phyloP scores from a whole-genome alignment of 1,139 yeast genomes.

The Saccharomyces hybrid region DNA sequence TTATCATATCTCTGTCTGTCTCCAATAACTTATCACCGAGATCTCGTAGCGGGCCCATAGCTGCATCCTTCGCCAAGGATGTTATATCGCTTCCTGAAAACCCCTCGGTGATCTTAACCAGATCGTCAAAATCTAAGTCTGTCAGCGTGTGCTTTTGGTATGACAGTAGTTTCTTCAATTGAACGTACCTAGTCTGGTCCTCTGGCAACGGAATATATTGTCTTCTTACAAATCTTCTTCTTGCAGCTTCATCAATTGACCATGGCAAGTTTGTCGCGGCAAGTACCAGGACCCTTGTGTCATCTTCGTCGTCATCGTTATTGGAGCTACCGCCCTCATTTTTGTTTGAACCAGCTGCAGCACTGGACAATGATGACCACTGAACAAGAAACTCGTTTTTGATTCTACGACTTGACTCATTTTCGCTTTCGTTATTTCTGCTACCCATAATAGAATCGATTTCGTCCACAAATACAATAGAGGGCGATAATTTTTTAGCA shows the following conservation, averaged over 20 bases:
- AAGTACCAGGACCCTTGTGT: slow-evolving; percentile 73
- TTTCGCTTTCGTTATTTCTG: slow-evolving; percentile 67
- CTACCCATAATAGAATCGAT: slow-evolving; percentile 85
- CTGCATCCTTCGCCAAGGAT: slow-evolving; percentile 93
- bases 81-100: slow-evolving; percentile 93
- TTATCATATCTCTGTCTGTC: slow-evolving; percentile 78
- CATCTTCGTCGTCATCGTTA: slow-evolving; percentile 41
- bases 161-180: slow-evolving; percentile 58
- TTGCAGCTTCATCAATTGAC: slow-evolving; percentile 97
- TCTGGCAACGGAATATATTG: slow-evolving; percentile 96
- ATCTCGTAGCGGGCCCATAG: slow-evolving; percentile 93
- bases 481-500: slow-evolving; percentile 83
- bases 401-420: slow-evolving; percentile 83
- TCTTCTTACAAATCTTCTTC: slow-evolving; percentile 86
- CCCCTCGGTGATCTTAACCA: slow-evolving; percentile 64
- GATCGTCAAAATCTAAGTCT: slow-evolving; percentile 52
- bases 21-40: slow-evolving; percentile 80
- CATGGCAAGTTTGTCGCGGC: slow-evolving; percentile 98
- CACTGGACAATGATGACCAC: slow-evolving; percentile 90
- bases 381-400: slow-evolving; percentile 92
- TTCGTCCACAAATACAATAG: slow-evolving; percentile 93
- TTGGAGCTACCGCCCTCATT: slow-evolving; percentile 40
- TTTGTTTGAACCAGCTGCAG: slow-evolving; percentile 64
- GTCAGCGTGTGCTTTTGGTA: slow-evolving; percentile 70
- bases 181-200: slow-evolving; percentile 67